Evolutionary conservation across 2,329 filamentous ascomycete species (phyloP).

Genomic region (Fusarium continuum): DNA sequence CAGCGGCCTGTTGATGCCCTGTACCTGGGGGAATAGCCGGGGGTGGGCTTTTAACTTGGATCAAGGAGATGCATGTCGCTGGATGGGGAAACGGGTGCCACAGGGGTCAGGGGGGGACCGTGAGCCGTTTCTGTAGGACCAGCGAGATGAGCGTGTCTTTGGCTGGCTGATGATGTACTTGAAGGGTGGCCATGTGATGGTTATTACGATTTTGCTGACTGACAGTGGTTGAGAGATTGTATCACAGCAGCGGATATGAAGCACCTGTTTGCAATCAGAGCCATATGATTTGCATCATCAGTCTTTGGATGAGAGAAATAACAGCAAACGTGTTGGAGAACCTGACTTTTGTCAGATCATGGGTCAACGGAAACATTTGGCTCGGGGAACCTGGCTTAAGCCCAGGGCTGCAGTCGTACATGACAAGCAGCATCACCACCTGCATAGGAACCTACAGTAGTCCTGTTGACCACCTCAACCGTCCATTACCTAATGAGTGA

Average conservation of each 20-base stretch:
- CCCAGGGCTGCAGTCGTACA: conserved; percentile 28
- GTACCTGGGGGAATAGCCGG: conserved; percentile 31
- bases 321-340: not conserved
- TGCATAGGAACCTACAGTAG: conserved; percentile 12
- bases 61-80: conserved; percentile 43
- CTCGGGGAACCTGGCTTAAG: conserved; percentile 18
- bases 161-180: conserved; percentile 9
- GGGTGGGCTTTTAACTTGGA: no score
- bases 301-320: not conserved
- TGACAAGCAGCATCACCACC: conserved; percentile 26
- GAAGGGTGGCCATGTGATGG: conserved; percentile 13
- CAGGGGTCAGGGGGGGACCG: conserved; percentile 34
- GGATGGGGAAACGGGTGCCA: conserved; percentile 36
- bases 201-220: not conserved
- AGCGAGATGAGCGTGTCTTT: conserved; percentile 18
- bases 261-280: not conserved
- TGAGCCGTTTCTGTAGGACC: conserved; percentile 29
- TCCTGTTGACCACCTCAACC: not conserved
- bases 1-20: conserved; percentile 27
- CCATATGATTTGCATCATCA: not conserved
- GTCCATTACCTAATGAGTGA: not conserved
- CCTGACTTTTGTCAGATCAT: conserved; percentile 26
- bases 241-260: not conserved
- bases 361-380: not conserved
- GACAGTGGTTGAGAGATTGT: not conserved